phyloP scores from a whole-genome alignment of 257 asterid species.

The Salvia splendens region DNA sequence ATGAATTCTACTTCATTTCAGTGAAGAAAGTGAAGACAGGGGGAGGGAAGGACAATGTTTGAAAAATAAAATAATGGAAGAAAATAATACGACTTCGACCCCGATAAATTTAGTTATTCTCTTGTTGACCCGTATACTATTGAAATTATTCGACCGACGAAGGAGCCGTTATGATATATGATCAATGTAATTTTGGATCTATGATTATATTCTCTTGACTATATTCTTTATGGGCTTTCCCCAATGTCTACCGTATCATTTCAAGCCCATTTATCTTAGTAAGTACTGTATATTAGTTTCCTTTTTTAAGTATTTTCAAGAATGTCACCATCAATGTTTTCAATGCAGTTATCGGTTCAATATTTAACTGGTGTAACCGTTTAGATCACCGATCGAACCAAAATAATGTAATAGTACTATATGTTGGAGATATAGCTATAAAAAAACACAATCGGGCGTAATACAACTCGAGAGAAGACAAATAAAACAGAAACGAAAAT shows the following conservation, averaged over 20 bases:
- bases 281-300: too few species aligned
- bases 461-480: too few species aligned
- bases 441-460: too few species aligned
- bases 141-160: slow-evolving; percentile 34
- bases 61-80: slow-evolving; percentile 44
- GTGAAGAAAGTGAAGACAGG: slow-evolving; percentile 37
- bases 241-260: slow-evolving; percentile 1
- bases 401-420: too few species aligned
- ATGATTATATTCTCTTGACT: slow-evolving; percentile 7
- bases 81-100: slow-evolving; percentile 20
- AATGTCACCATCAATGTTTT: too few species aligned
- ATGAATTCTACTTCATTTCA: slow-evolving; percentile 41
- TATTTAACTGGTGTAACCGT: too few species aligned
- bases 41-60: slow-evolving; percentile 46
- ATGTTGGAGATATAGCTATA: too few species aligned
- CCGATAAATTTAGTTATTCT: slow-evolving; percentile 16
- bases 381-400: too few species aligned
- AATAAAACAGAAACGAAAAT: too few species aligned
- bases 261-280: not conserved
- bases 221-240: slow-evolving; percentile 22
- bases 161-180: slow-evolving; percentile 40
- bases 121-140: slow-evolving; percentile 25
- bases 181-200: slow-evolving; percentile 29
- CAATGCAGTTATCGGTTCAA: too few species aligned
- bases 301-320: too few species aligned